phyloP scores from a whole-genome alignment of 1,284 basidiomycete species.

The Melampsora americana region DNA sequence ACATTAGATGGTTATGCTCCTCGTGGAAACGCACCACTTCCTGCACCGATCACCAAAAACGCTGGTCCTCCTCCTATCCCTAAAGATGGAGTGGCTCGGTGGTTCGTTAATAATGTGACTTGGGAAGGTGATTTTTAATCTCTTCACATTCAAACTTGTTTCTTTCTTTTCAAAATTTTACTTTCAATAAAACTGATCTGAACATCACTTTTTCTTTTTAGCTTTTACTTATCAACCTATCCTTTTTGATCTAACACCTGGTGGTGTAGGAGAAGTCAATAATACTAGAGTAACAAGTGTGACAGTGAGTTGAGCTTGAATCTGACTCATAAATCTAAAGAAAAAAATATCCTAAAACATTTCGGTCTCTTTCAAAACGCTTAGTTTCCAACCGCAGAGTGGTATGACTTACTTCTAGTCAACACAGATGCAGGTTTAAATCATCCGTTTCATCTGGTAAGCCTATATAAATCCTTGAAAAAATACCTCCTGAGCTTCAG shows the following conservation, averaged over 20 bases:
- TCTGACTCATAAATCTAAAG: too few species aligned
- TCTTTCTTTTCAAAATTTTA: too few species aligned
- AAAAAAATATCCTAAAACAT: not conserved
- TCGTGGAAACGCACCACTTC: not conserved
- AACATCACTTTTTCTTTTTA: not conserved
- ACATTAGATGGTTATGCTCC: not conserved
- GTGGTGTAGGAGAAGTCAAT: not conserved
- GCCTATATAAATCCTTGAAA: not conserved
- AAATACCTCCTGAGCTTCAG: too few species aligned
- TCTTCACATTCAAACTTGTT: too few species aligned
- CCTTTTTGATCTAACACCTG: slow-evolving; percentile 13
- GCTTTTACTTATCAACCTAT: slow-evolving; percentile 13
- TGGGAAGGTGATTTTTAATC: slow-evolving; percentile 1
- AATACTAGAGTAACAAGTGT: not conserved
- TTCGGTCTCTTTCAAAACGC: not conserved
- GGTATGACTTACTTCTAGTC: slow-evolving; percentile 9
- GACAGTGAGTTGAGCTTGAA: not conserved
- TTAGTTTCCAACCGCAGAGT: slow-evolving; percentile 10
- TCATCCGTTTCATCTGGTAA: slow-evolving; percentile 15
- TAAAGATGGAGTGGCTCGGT: slow-evolving; percentile 16
- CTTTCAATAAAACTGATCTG: not conserved
- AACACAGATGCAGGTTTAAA: not conserved
- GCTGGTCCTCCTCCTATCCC: slow-evolving; percentile 4
- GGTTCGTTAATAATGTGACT: slow-evolving; percentile 22
- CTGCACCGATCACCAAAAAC: not conserved